Evolutionary conservation across 2,329 filamentous ascomycete genomes (phyloP).

Genomic region (Aotearoamyces nothofagi): DNA sequence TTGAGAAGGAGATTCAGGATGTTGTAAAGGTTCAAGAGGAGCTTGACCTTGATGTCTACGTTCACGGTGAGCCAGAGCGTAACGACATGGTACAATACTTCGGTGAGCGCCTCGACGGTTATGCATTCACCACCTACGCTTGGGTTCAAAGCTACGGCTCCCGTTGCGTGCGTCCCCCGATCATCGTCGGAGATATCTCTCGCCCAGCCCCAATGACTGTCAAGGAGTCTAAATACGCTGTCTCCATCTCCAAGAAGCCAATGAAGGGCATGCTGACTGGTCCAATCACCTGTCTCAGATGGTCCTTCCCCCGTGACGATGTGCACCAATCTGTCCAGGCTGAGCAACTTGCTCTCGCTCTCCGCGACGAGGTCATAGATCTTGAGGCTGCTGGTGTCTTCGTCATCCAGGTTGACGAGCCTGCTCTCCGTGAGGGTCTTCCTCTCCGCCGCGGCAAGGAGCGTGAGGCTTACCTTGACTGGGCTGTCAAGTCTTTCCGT

Average conservation of each 20-base stretch:
- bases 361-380: conserved; percentile 96
- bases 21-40: conserved; percentile 96
- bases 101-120: conserved; percentile 90
- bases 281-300: conserved; percentile 95
- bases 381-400: conserved; percentile 92
- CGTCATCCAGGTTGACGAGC: conserved; percentile 99
- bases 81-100: conserved; percentile 99
- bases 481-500: conserved; percentile 97
- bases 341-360: conserved; percentile 94
- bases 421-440: conserved; percentile 97
- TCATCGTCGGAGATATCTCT: conserved; percentile 97
- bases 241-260: conserved; percentile 90
- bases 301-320: conserved; percentile 99
- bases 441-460: conserved; percentile 87
- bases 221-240: conserved; percentile 99
- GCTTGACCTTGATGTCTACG: conserved; percentile 90
- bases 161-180: conserved; percentile 93
- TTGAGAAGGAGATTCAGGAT: conserved; percentile 94
- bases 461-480: conserved; percentile 91
- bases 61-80: conserved; percentile 98
- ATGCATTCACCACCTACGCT: conserved; percentile 96
- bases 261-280: conserved; percentile 99
- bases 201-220: conserved; percentile 96
- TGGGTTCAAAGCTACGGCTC: conserved; percentile 99
- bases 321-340: conserved; percentile 98